Evolutionary conservation across 352 stramenopile species (phyloP).

Genomic region (Globisporangium canariense): DNA sequence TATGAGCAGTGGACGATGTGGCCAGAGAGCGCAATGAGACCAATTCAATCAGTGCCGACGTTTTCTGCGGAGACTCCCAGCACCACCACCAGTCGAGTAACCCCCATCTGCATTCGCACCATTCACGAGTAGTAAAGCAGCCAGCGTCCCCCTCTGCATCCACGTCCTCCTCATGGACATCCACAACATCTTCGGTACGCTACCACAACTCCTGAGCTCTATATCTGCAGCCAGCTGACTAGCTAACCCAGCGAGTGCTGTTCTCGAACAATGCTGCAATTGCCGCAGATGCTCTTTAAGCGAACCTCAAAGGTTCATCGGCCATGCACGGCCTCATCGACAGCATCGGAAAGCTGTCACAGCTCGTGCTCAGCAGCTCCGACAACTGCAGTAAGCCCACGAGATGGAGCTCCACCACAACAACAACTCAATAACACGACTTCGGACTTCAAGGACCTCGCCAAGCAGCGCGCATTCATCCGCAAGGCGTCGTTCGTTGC

Average conservation of each 20-base stretch:
- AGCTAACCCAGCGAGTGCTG: too few species aligned
- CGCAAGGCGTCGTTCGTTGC: slow-evolving; percentile 35
- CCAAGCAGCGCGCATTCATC: slow-evolving; percentile 63
- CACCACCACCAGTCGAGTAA: background rate
- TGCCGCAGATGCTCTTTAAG: slow-evolving; percentile 11
- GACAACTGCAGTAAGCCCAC: background rate
- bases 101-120: background rate
- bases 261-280: background rate
- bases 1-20: background rate
- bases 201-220: too few species aligned
- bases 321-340: slow-evolving; percentile 13
- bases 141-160: background rate
- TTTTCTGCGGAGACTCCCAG: background rate
- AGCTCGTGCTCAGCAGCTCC: background rate
- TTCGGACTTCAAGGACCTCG: slow-evolving; percentile 36
- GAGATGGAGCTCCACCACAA: background rate
- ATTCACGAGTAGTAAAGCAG: background rate
- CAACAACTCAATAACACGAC: background rate
- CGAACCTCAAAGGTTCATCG: slow-evolving; percentile 15
- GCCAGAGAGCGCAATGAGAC: background rate
- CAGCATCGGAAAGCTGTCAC: background rate
- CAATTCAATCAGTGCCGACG: background rate
- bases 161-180: slow-evolving; percentile 10
- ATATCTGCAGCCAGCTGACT: too few species aligned
- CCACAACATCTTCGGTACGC: slow-evolving; percentile 5